Conservation (phyloP, 139 green algal genomes). For the Volvox africanus region DNA sequence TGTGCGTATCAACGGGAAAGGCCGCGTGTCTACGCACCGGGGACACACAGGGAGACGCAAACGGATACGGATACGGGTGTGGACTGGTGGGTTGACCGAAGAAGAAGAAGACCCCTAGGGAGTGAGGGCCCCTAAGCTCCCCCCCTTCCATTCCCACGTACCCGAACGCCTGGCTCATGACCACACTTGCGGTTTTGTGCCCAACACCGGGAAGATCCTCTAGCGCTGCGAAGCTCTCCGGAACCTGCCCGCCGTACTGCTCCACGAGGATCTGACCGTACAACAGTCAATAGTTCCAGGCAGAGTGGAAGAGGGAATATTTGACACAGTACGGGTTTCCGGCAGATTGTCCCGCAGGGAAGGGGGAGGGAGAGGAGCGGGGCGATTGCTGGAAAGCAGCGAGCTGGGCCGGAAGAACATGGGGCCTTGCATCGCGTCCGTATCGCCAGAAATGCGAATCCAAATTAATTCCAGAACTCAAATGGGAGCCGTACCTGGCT, state of each 20-base stretch:
- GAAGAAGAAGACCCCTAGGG: too few relatives aligned
- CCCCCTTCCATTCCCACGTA: neutral
- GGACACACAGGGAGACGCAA: neutral
- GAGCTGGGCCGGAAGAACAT: too few relatives aligned
- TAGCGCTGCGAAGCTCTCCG: slow-evolving; percentile 79
- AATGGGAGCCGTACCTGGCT: slow-evolving; percentile 59
- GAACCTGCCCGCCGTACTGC: slow-evolving; percentile 78
- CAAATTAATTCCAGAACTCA: too few relatives aligned
- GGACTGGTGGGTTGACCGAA: too few relatives aligned
- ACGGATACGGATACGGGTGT: too few relatives aligned
- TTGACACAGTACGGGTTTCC: too few relatives aligned
- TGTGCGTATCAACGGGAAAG: slow-evolving; percentile 95
- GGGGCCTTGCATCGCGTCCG: too few relatives aligned
- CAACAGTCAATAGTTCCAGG: too few relatives aligned
- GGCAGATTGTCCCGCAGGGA: too few relatives aligned
- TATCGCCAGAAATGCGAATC: too few relatives aligned
- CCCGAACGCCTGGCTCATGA: slow-evolving; percentile 79
- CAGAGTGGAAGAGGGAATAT: neutral
- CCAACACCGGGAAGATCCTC: slow-evolving; percentile 84
- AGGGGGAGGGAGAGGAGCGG: neutral
- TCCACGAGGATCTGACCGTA: slow-evolving; percentile 74
- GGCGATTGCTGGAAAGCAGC: neutral
- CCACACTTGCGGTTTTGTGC: slow-evolving; percentile 88
- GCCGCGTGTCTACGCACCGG: slow-evolving; percentile 56
- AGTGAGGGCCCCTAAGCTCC: too few relatives aligned